Conservation (phyloP, 371 early-diverging fungal genomes). For the Batkoa obscura region DNA sequence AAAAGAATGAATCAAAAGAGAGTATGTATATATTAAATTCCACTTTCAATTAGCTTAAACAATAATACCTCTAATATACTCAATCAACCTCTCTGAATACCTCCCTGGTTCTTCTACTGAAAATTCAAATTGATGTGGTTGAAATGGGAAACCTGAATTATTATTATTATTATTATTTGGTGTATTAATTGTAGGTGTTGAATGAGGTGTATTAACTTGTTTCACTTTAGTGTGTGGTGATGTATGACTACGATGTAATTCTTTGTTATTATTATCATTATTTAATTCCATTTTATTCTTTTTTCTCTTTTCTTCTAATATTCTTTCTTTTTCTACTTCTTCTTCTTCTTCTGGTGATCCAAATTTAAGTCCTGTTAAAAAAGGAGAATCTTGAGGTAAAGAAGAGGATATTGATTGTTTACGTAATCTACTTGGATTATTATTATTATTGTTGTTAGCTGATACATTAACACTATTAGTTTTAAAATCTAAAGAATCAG, state of each 20-base stretch:
- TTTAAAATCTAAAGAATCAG: background rate
- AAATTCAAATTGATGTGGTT: constrained; percentile 13
- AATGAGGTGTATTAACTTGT: background rate
- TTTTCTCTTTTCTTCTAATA: no score
- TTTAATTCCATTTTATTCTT: background rate
- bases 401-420: constrained; percentile 1
- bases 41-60: no score
- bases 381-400: background rate
- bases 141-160: background rate
- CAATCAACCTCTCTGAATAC: constrained; percentile 25
- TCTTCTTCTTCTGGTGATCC: no score
- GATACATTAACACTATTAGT: no score
- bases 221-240: no score
- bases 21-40: no score
- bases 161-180: background rate
- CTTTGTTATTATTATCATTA: constrained; percentile 1
- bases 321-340: no score
- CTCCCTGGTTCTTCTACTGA: constrained; percentile 39
- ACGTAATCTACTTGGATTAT: no score
- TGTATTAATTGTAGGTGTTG: no score
- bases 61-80: constrained; percentile 18
- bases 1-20: no score
- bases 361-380: no score
- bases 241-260: background rate
- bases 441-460: background rate